These are phyloP conservation scores for Sclerotinia glacialis DNA, from an alignment of 2,329 filamentous ascomycete species.

Conservation along the genomic window DNA sequence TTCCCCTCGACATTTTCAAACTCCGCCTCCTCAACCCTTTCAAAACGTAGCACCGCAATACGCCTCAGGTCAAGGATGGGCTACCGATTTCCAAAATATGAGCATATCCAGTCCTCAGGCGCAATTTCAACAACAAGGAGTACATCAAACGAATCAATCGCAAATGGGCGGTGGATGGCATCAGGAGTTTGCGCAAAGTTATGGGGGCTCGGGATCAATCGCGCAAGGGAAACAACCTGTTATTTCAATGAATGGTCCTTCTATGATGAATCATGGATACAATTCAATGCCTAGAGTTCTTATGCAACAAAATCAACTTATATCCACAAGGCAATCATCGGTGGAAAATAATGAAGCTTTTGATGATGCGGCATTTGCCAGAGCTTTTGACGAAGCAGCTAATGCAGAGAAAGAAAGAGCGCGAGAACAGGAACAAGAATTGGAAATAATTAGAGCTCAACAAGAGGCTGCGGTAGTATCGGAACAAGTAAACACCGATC, in stretches of 20 bases:
- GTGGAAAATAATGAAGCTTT: conserved; percentile 44
- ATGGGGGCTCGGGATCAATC: not conserved
- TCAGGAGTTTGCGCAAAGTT: conserved; percentile 50
- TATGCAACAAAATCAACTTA: conserved; percentile 17
- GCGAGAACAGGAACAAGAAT: conserved; percentile 29
- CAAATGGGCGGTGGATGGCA: conserved; percentile 49
- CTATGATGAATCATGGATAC: not conserved
- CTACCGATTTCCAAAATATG: conserved; percentile 48
- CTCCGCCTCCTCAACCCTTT: conserved; percentile 26
- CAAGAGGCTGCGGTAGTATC: conserved; percentile 19
- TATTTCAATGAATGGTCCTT: conserved; percentile 22
- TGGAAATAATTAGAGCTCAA: conserved; percentile 22
- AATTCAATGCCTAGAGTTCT: conserved; percentile 23
- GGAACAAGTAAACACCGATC: conserved; percentile 23
- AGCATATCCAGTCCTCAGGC: conserved; percentile 40
- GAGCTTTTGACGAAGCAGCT: conserved; percentile 48
- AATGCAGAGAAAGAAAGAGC: conserved; percentile 26
- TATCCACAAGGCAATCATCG: conserved; percentile 27
- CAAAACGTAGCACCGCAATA: conserved; percentile 26
- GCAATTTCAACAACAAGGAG: conserved; percentile 37
- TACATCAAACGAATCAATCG: conserved; percentile 28
- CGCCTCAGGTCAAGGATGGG: conserved; percentile 38
- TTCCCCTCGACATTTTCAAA: conserved; percentile 27
- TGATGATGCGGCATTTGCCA: conserved; percentile 55
- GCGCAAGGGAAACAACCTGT: conserved; percentile 10